A percentile compares a stretch with the other conserved stretches of the same genome.
Conservation (phyloP, 805 yeast genomes). For the Candida jianshihensis region DNA sequence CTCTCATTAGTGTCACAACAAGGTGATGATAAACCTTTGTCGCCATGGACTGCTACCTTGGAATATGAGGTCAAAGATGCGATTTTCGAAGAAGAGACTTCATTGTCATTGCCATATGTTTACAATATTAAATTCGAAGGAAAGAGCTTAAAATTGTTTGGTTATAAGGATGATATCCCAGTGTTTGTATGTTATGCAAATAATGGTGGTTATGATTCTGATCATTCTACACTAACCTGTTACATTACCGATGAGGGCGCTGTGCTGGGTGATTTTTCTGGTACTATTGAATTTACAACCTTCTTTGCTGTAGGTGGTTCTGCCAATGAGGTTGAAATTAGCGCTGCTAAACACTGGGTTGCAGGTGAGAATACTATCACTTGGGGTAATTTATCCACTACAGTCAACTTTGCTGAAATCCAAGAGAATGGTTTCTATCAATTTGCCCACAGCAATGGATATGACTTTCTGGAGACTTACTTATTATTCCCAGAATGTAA, state of each 20-base stretch:
- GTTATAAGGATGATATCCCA: slow-evolving; percentile 20
- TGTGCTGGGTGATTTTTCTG: slow-evolving; percentile 17
- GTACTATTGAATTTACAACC: slow-evolving; percentile 23
- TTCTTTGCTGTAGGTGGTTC: slow-evolving; percentile 31
- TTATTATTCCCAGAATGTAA: slow-evolving; percentile 28
- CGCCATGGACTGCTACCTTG: slow-evolving; percentile 28
- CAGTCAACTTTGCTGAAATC: slow-evolving; percentile 21
- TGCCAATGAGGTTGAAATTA: slow-evolving; percentile 22
- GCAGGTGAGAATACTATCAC: slow-evolving; percentile 24
- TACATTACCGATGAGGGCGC: slow-evolving; percentile 16
- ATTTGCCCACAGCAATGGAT: slow-evolving; percentile 26
- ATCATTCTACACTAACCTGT: slow-evolving; percentile 26
- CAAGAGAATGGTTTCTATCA: slow-evolving; percentile 15
- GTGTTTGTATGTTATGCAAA: slow-evolving; percentile 26
- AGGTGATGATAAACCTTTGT: slow-evolving; percentile 19
- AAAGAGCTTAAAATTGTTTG: slow-evolving; percentile 12
- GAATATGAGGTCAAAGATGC: slow-evolving; percentile 22
- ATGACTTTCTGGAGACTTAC: slow-evolving; percentile 26
- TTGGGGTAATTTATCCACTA: slow-evolving; percentile 21
- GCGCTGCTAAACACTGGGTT: slow-evolving; percentile 23
- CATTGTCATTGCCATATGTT: slow-evolving; percentile 24
- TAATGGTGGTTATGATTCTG: slow-evolving; percentile 28
- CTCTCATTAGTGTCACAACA: slow-evolving; percentile 2
- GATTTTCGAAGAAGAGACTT: slow-evolving; percentile 6
- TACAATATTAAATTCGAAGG: slow-evolving; percentile 28